Evolutionary conservation across 1,139 yeast species (phyloP).

Genomic region (Taphrina populina): DNA sequence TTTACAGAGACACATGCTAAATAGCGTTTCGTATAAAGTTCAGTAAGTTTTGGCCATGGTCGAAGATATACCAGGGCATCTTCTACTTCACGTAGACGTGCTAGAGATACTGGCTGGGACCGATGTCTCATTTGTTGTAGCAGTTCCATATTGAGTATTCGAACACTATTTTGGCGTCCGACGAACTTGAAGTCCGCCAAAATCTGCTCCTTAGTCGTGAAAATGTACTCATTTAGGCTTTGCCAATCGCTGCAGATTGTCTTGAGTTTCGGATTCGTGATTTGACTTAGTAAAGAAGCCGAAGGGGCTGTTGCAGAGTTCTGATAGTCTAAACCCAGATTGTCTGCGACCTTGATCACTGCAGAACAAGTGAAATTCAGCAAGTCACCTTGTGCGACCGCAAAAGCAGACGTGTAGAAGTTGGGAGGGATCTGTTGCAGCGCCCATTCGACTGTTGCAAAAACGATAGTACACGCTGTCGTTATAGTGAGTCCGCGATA

Average conservation of each 20-base stretch:
- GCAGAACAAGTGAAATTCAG: too few species aligned
- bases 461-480: too few species aligned
- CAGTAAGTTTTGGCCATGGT: not conserved
- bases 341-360: too few species aligned
- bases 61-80: not conserved
- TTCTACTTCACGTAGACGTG: not conserved
- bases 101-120: not conserved
- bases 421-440: not conserved
- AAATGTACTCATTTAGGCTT: not conserved
- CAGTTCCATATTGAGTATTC: not conserved
- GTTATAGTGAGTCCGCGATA: not conserved
- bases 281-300: not conserved
- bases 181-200: conserved; percentile 1
- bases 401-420: not conserved
- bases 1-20: not conserved
- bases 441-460: not conserved
- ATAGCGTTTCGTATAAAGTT: not conserved
- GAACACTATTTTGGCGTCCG: not conserved
- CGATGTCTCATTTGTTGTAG: not conserved
- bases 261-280: not conserved
- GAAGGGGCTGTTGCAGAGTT: not conserved
- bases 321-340: not conserved
- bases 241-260: not conserved
- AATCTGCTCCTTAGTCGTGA: not conserved
- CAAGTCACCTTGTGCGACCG: conserved; percentile 3